Base-by-base conservation (phyloP, 1,284 basidiomycete genomes). In the Boletellus deceptivus region DNA sequence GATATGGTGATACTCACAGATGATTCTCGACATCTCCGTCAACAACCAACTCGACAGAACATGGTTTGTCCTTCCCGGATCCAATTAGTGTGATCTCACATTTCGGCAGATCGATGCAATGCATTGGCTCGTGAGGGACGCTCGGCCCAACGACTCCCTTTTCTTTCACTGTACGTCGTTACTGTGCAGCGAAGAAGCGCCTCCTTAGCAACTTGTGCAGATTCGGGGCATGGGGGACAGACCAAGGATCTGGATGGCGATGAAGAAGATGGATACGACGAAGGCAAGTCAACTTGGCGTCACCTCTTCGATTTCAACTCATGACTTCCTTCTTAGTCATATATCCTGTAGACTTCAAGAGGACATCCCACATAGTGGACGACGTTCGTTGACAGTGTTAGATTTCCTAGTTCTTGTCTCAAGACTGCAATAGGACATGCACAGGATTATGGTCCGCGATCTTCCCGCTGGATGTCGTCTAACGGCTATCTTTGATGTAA, bases 1-100 rank as follows among this genome's bases (percentile, higher is more conserved):
- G 91, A 96, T 65, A 92, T 96, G 50, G 91, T 96, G n/a, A 76
- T 87, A 57, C 77, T 97, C 38, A 91, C 89, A 2, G 94, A 97
- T 62, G 83, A 93, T 61, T 66, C 82, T 3, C 63, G 61, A 10
- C 79, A 89, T 61, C 78, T 78, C 9, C 76, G 82, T 41, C 79
- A 83, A 63, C 71, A 73, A 27, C 93, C 93, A 0, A 95, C 91
- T 0, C 76, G 73, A 56, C 76, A 77, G n/a, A 97, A 97, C 64
- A 95, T 97, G 43, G 84, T 91, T 48, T 43, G 80, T 68, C 25
- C 17, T 51, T 43, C 3, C 24, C n/a, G 34, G 40, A 34, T 11
- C 20, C 48, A 18, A 14, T 34, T 40, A 3, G 7, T 20, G 11
- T 10, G 24, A 52, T 41, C 34, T 56, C 16, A 55, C 10, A 18